Evolutionary conservation across 768 basidiomycete genomes (phyloP), one percentile per base, ranked within the genome.

Genomic region (Agrocybe praecox): DNA sequence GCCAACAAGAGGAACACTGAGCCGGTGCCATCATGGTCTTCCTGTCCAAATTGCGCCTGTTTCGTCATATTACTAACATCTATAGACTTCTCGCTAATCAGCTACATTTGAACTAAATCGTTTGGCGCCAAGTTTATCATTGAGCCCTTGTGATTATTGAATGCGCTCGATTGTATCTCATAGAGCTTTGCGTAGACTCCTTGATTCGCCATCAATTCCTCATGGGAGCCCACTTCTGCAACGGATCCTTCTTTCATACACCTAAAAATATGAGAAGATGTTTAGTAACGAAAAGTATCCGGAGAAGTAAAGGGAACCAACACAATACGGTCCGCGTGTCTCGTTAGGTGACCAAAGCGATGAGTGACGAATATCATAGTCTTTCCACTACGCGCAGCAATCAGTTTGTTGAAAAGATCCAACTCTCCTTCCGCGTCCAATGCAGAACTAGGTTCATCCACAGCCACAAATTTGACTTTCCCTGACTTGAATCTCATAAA

Each of bases 311-410:
- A 40, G 6, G 19, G 2, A 12, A 67, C 81, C 51, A 59, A 85
- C 84, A 87, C 52, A 52, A 85, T 80, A 1, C 75, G 63, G 65
- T 85, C 80, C 2, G 82, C 85, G n/a, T 77, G 65, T 46, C 72
- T 76, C 0, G 75, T 80, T 17, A 85, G 70, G 48, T 80, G 75
- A 0, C 77, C 77, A 56, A 84, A 83, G 1, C 81, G 74, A 61
- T 88, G 86, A 0, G 81, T 82, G 3, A 85, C 81, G 46, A 85
- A 76, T 11, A 88, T 68, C 67, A 82, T 74, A 0, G 84, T 87
- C 67, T 80, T 84, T 0, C 79, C 83, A 17, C 69, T 62, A 6
- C 79, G 72, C 23, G 66, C 61, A 0, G 66, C 60, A 2, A 72
- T 67, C 32, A 86, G 65, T 6, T 69, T 68, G n/a, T 74, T 60